Base-by-base conservation (phyloP, 2,329 filamentous ascomycete species). In the Alternaria angustiovoidea region DNA sequence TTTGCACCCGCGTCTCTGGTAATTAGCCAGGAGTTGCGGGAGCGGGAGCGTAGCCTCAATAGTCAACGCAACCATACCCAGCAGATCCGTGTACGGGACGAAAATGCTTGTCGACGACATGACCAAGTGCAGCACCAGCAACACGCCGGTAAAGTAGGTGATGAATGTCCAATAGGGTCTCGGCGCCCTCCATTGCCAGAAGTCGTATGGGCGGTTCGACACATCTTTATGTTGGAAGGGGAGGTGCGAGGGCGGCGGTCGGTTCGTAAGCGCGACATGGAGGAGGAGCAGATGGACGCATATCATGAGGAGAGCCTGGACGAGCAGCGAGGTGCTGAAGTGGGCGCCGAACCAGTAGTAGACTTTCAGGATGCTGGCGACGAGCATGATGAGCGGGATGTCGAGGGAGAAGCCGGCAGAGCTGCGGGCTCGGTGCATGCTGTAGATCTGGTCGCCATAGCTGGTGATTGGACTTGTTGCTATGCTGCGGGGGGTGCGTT, bases 161-260 rank as follows among this genome's bases (percentile, higher is more conserved):
- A 95, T 75, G 72, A 93, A 93, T 57, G 89, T 84, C 92, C 92
- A 96, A 81, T 94, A 94, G 81, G 91, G 90, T 69, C 88, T 88
- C 6, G 88, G 84, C 20, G 86, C 87, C 57, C 88, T 85, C 92
- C 92, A 94, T 78, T 92, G 91, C 92, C 92, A 94, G 76, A 94
- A 94, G 71, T 88, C 86, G 74, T 89, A 94, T 0, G 91, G 91
- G 24, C 91, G 83, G 62, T 82, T 83, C 56, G 78, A 73, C 71
- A 63, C 75, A 72, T 64, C 75, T 59, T 73, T 80, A 63, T 83
- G 86, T 2, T 86, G 82, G 75, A 94, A 93, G 12, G 91, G 91
- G 42, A 79, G 74, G 68, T 80, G 74, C 11, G 79, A 68, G 5
- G 80, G 69, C 4, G 77, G 66, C 2, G 81, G 84, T 41, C 87